Base-by-base conservation (phyloP, 805 yeast genomes). In the Yarrowia osloensis region DNA sequence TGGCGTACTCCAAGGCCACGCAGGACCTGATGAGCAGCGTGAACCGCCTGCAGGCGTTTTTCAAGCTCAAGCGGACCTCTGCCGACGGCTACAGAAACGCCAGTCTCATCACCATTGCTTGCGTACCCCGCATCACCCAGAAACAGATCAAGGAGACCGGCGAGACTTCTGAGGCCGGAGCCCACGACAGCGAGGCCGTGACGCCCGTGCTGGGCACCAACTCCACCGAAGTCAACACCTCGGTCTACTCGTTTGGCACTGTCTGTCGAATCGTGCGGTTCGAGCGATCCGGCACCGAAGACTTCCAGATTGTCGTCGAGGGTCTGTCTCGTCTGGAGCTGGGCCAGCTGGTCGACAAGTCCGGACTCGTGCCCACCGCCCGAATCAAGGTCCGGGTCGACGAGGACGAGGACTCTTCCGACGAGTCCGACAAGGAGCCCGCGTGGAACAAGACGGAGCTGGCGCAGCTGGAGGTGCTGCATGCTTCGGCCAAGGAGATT, bases 201-300 rank as follows among this genome's bases (percentile, higher is more conserved):
- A 37, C 44, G 1, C 66, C 66, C 40, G 63, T 62, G 9, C 40
- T 49, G n/a, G 39, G 42, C 31, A 62, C 55, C 19, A 49, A 62
- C 42, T 62, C 66, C 55, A 62, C 55, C 24, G 66, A 44, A 13
- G 55, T 62, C 31, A 62, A 44, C 63, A 44, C 55, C 13, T 62
- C 55, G 1, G 44, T 47, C 7, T 65, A 61, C 54, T 35, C 57
- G 11, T 67, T 52, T 31, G 73, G 73, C 2, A 67, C 72, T 37
- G 54, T 69, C 17, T 72, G 72, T 13, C 59, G 69, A 22, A 57
- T 71, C 28, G 69, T 69, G 13, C 69, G 73, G 12, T 52, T 71
- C n/a, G 73, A 71, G 42, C 65, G 70, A 15, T 40, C 69, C 2
- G 62, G 52, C 26, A 31, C 69, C 15, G 67, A 67, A 13, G 55